A percentile compares a stretch with the other conserved stretches of the same genome.
These are phyloP conservation scores for Fusarium verrucosum DNA, from an alignment of 2,329 filamentous ascomycete species.

Conservation along the genomic window DNA sequence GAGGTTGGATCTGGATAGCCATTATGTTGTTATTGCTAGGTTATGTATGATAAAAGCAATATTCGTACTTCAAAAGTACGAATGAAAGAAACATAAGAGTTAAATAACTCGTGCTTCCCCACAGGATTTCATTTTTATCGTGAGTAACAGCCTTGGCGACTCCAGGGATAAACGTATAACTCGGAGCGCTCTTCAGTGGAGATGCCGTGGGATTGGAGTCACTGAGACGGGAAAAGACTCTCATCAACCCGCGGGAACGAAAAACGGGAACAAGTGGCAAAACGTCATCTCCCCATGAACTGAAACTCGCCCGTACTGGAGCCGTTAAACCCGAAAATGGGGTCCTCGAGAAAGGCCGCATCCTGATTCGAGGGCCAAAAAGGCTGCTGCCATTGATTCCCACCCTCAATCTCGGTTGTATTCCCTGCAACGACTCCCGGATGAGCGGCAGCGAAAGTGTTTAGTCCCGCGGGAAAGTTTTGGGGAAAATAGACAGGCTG, in stretches of 20 bases:
- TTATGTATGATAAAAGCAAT: neutral
- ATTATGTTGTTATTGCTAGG: neutral
- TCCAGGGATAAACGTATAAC: neutral
- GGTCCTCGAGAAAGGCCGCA: constrained; percentile 40
- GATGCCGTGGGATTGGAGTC: neutral
- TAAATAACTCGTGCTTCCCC: constrained; percentile 14
- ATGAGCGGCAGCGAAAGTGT: neutral
- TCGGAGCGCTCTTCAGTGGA: constrained; percentile 1
- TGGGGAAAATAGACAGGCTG: constrained; percentile 16
- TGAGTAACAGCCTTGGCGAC: neutral
- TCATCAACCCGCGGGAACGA: constrained; percentile 4
- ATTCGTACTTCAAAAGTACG: neutral
- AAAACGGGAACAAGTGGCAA: neutral
- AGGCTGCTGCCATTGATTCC: constrained; percentile 12
- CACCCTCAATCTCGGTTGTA: constrained; percentile 4
- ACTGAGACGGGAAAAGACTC: neutral
- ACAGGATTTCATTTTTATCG: neutral
- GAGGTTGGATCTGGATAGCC: constrained; percentile 7
- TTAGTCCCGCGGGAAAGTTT: constrained; percentile 15
- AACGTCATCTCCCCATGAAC: constrained; percentile 11
- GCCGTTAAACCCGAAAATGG: constrained; percentile 48
- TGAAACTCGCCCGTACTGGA: constrained; percentile 44
- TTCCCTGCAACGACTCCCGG: neutral
- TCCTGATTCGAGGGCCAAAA: constrained; percentile 23
- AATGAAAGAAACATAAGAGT: neutral